Base-by-base conservation (phyloP, 2,329 filamentous ascomycete species). In the Neofusicoccum parvum region DNA sequence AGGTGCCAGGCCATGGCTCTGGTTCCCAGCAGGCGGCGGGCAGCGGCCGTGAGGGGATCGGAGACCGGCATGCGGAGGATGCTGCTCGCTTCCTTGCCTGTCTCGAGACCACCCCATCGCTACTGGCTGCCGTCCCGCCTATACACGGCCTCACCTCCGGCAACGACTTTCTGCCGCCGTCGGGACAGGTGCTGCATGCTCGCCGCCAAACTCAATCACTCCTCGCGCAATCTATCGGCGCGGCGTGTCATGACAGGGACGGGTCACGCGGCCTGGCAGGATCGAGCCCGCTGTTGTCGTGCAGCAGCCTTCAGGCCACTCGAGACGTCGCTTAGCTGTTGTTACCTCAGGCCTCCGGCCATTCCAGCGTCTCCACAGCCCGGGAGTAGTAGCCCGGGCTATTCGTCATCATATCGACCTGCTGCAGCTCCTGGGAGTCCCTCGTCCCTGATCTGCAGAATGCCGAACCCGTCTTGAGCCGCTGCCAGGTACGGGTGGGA, bases 41-140 rank as follows among this genome's bases (percentile, higher is more conserved):
- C 56, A 10, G 50, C 50, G 50, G 17, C 50, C 50, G 50, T 34
- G 43, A 37, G 54, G 34, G 41, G 56, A 60, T 60, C 56, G 41
- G 56, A 48, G 41, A 27, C 56, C 56, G 56, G 56, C 56, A 60
- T 60, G 56, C 56, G 56, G 56, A 60, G 43, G 41, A 36, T 34
- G 56, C 56, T 60, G 56, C 56, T 60, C 56, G 56, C 56, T 60
- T 60, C 56, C 56, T 60, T 60, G 32, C 17, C 41, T 60, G 43
- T 46, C 56, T 60, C 56, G 48, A 17, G 54, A 46, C 39, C 39
- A 59, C 39, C 41, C 41, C 4, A 20, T 32, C 15, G 54, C 20
- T 32, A 32, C 27, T 32, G 27, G 27, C 27, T 32, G 27, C 27
- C 27, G 27, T 32, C 27, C 27, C 27, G 27, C 27, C 27, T 32